Percentiles rank a stretch among this genome's conserved stretches.
phyloP scores from a whole-genome alignment of 2,329 filamentous ascomycete genomes.

The Magnaporthiopsis poae region DNA sequence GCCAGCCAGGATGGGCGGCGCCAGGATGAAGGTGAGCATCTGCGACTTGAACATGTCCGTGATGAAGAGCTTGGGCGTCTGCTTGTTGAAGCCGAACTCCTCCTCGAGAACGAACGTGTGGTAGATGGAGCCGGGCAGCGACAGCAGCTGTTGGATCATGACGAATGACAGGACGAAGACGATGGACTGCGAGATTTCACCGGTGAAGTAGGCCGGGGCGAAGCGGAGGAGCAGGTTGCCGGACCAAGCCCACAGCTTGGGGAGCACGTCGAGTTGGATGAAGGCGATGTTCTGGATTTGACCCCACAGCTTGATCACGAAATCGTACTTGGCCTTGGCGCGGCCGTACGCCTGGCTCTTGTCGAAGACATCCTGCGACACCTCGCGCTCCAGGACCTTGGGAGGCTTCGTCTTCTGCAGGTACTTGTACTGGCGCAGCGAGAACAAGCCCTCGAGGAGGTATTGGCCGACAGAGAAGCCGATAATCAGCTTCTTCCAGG shows the following conservation, averaged over 20 bases:
- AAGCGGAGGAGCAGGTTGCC: constrained; percentile 65
- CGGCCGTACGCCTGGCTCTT: constrained; percentile 94
- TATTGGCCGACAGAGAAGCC: constrained; percentile 90
- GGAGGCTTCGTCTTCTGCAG: constrained; percentile 71
- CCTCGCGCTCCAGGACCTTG: constrained; percentile 77
- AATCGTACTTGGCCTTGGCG: constrained; percentile 83
- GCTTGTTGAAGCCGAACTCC: constrained; percentile 97
- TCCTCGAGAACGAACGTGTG: constrained; percentile 93
- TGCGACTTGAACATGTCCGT: constrained; percentile 88
- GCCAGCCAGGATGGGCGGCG: constrained; percentile 78
- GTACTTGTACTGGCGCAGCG: constrained; percentile 79
- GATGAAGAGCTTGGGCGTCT: constrained; percentile 79
- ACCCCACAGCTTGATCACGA: constrained; percentile 70
- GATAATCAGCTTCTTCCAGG: constrained; percentile 93
- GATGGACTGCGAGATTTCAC: constrained; percentile 88
- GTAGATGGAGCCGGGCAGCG: constrained; percentile 76
- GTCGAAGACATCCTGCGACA: constrained; percentile 82
- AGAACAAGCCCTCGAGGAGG: constrained; percentile 79
- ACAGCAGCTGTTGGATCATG: constrained; percentile 67
- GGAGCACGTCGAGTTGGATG: constrained; percentile 83
- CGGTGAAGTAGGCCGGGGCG: constrained; percentile 68
- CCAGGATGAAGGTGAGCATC: constrained; percentile 66
- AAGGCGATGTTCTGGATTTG: constrained; percentile 83
- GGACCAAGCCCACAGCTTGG: constrained; percentile 77
- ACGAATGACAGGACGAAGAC: constrained; percentile 85